Conservation (phyloP, 2,329 filamentous ascomycete genomes). For the Pyricularia sp. region DNA sequence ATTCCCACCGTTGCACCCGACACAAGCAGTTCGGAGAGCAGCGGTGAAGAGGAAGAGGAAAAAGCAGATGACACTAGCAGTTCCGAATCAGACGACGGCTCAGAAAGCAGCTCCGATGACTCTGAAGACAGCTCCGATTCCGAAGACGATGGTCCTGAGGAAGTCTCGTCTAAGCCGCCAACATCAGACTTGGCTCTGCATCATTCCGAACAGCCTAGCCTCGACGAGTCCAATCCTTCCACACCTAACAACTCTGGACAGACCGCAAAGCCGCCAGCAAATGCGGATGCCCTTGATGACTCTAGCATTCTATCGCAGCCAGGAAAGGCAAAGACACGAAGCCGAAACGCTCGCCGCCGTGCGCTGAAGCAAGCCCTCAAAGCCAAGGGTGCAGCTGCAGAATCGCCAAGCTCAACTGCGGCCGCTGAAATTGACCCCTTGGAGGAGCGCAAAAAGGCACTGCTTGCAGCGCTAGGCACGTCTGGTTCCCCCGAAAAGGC, state of each 20-base stretch:
- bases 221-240: not conserved
- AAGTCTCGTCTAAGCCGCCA: slow-evolving; percentile 23
- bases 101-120: slow-evolving; percentile 10
- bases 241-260: not conserved
- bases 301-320: not conserved
- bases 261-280: not conserved
- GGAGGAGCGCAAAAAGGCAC: slow-evolving; percentile 28
- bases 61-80: slow-evolving; percentile 8
- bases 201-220: not conserved
- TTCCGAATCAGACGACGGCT: slow-evolving; percentile 7
- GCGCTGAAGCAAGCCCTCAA: slow-evolving; percentile 21
- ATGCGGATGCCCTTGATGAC: not conserved
- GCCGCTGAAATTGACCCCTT: slow-evolving; percentile 15
- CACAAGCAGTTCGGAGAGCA: slow-evolving; percentile 8
- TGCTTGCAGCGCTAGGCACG: slow-evolving; percentile 22
- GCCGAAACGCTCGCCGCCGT: slow-evolving; percentile 41
- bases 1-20: not conserved
- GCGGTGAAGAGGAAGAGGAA: slow-evolving; percentile 5
- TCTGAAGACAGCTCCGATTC: slow-evolving; percentile 10
- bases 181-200: not conserved
- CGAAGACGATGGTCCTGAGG: slow-evolving; percentile 20
- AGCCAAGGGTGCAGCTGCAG: slow-evolving; percentile 10
- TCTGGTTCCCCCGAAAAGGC: not conserved
- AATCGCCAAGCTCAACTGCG: not conserved
- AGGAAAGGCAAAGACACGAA: slow-evolving; percentile 33